Base-by-base conservation (phyloP, 805 yeast species). In the Saccharomycopsis schoenii region DNA sequence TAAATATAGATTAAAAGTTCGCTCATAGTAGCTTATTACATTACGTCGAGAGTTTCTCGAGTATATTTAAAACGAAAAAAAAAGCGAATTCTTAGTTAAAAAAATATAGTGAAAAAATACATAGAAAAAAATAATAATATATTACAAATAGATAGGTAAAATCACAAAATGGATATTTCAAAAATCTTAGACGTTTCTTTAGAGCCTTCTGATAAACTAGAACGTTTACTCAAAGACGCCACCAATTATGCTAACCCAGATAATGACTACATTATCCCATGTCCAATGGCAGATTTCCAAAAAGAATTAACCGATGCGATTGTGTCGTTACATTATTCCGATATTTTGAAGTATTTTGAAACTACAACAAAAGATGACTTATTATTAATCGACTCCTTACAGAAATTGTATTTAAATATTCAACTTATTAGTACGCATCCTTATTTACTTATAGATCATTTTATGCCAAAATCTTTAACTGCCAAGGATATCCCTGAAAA, bases 241-340 rank as follows among this genome's bases (percentile, higher is more conserved):
- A 66, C 75, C 65, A 1, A 63, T 67, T 4, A 64, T 61, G 39
- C 68, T 41, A 60, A 73, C 61, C 66, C 65, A 39, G 67, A 73
- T 6, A 79, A 90, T 12, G 96, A 87, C 64, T 90, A 89, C 70
- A 81, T 83, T 70, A 74, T 91, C 34, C 88, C 96, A 0, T 85
- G 93, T 6, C 92, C 96, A 2, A 82, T 91, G 84, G 82, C 86
- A 59, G 89, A 87, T 64, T 88, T 88, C 66, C 98, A 93, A 70
- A 86, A 85, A 68, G 94, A 91, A 68, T 77, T 93, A 58, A 89
- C 92, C 11, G 96, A 93, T 71, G 97, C 91, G 70, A 91, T 94
- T 37, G 88, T 93, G 12, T 88, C 96, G 1, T 76, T 91, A 50
- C 98, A 93, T 72, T 93, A 92, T 70, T 83, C 93, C 40, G 98